Conservation (phyloP, 768 basidiomycete genomes). For the Leccinellum rugosiceps region DNA sequence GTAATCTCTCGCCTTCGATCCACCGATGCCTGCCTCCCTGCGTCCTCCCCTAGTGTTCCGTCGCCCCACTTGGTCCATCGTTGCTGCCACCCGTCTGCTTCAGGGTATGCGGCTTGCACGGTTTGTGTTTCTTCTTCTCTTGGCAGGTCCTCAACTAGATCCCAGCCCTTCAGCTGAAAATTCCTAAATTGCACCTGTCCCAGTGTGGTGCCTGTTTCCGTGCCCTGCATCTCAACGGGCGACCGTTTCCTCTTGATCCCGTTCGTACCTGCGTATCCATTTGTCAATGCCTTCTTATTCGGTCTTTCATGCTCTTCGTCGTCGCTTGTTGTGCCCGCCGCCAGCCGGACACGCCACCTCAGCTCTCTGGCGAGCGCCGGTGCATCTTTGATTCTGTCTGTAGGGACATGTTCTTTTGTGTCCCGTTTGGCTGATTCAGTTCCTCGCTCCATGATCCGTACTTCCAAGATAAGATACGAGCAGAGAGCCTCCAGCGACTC, state of each 20-base stretch:
- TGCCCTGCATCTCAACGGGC: constrained; percentile 14
- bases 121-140: constrained; percentile 40
- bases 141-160: constrained; percentile 42
- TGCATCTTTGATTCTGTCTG: constrained; percentile 79
- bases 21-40: constrained; percentile 37
- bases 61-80: constrained; percentile 40
- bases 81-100: constrained; percentile 42
- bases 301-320: constrained; percentile 49
- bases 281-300: constrained; percentile 23
- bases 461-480: constrained; percentile 77
- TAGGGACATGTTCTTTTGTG: constrained; percentile 76
- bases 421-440: constrained; percentile 71
- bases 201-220: constrained; percentile 12
- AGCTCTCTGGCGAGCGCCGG: constrained; percentile 79
- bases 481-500: constrained; percentile 69
- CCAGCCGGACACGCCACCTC: constrained; percentile 73
- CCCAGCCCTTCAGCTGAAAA: constrained; percentile 70
- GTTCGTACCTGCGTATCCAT: constrained; percentile 24
- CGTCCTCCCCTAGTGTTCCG: constrained; percentile 27
- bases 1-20: constrained; percentile 46
- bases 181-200: constrained; percentile 48
- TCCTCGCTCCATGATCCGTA: constrained; percentile 65
- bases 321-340: constrained; percentile 61
- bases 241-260: constrained; percentile 41
- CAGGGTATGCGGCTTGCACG: constrained; percentile 39